Percentiles rank a stretch among this genome's conserved stretches.
Conservation (phyloP, 441 rosid genomes). For the Metrosideros polymorpha region DNA sequence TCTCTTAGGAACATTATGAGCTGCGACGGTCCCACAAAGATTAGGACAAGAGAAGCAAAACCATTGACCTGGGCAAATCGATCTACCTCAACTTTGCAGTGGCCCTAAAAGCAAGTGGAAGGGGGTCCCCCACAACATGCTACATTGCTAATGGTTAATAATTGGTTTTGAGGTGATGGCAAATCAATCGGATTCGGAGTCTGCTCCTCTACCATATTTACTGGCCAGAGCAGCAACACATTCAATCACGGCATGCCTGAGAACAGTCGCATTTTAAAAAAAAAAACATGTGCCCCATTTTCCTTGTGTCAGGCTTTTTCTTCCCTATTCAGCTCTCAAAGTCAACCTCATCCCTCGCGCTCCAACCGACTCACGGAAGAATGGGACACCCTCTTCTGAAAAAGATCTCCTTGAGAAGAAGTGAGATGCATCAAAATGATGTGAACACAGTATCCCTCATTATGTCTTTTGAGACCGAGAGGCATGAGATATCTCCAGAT, state of each 20-base stretch:
- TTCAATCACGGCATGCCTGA: background rate
- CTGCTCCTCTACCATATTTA: background rate
- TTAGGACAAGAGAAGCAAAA: background rate
- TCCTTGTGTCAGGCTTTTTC: background rate
- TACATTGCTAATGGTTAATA: background rate
- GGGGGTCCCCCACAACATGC: background rate
- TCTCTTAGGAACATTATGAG: background rate
- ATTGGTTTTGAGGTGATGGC: background rate
- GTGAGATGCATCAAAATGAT: background rate
- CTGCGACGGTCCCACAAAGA: background rate
- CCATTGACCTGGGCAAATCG: background rate
- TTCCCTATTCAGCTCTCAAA: background rate
- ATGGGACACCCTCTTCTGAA: background rate
- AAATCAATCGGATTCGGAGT: background rate
- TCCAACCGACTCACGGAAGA: background rate
- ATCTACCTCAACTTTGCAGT: background rate
- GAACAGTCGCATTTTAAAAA: background rate
- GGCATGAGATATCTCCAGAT: background rate
- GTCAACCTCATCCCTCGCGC: background rate
- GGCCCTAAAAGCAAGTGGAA: background rate
- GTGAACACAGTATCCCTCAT: background rate
- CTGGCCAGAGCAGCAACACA: background rate
- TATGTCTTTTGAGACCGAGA: background rate
- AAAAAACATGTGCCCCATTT: background rate
- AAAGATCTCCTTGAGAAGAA: background rate